A percentile compares a stretch with the other conserved stretches of the same genome.
phyloP scores from a whole-genome alignment of 2,329 filamentous ascomycete genomes.

The Pyricularia sp. region DNA sequence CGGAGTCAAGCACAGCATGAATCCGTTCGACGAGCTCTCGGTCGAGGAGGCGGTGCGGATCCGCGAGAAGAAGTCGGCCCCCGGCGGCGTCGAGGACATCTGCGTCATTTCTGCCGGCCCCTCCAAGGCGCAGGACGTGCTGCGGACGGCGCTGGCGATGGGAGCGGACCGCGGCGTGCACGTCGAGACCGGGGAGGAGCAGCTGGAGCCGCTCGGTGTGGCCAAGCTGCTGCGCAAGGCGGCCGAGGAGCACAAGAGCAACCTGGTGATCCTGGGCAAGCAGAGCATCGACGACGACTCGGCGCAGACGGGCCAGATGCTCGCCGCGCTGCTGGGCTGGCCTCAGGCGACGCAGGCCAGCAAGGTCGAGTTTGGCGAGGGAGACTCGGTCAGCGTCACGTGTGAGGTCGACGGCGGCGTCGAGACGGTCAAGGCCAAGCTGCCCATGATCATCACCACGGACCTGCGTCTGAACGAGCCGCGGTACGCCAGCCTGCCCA shows the following conservation, averaged over 20 bases:
- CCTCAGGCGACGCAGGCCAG: conserved; percentile 88
- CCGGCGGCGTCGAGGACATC: conserved; percentile 76
- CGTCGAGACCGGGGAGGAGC: conserved; percentile 62
- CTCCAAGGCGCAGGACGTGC: conserved; percentile 71
- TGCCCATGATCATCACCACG: conserved; percentile 91
- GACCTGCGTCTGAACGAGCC: conserved; percentile 92
- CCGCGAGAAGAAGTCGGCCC: conserved; percentile 68
- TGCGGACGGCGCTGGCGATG: conserved; percentile 98
- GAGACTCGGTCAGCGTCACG: conserved; percentile 61
- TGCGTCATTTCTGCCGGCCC: conserved; percentile 81
- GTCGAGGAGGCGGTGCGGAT: conserved; percentile 93
- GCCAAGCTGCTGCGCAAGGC: conserved; percentile 78
- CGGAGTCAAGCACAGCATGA: conserved; percentile 95
- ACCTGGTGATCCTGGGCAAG: conserved; percentile 89
- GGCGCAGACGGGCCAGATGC: conserved; percentile 94
- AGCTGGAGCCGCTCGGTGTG: conserved; percentile 79
- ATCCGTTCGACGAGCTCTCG: conserved; percentile 97
- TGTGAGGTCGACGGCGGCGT: conserved; percentile 92
- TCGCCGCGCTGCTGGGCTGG: conserved; percentile 85
- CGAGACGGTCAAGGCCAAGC: conserved; percentile 72
- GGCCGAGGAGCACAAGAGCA: conserved; percentile 72
- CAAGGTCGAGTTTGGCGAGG: conserved; percentile 63
- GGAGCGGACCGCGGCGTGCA: conserved; percentile 86
- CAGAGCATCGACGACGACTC: conserved; percentile 97
- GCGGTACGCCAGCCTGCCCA: conserved; percentile 85